Evolutionary conservation across 257 asterid genomes (phyloP), one percentile per base, ranked within the genome.

Genomic region (Voacanga thouarsii): DNA sequence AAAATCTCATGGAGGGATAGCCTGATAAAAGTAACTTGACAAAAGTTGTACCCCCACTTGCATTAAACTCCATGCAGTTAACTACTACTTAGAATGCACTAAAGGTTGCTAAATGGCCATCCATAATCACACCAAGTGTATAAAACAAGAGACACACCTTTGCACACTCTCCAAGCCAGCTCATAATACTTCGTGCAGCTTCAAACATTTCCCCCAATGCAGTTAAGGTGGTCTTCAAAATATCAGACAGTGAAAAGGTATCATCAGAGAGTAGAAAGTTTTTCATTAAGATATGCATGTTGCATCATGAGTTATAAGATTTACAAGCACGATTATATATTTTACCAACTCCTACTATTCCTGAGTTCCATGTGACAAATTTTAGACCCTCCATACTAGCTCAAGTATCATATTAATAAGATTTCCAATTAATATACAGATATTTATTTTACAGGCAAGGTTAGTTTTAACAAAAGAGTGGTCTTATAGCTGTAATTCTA

Each of bases 111-210:
- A 50, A 59, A 30, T 28, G 41, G 16, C 61, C 59, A 78, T 43
- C 7, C 15, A 50, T 37, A 2, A 2, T 37, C 18, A 39, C 30
- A 68, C 10, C 14, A 15, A 55, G 10, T 12, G 7, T 10, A 28
- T 6, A 71, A 23, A 57, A 37, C 23, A 16, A 53, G 39, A 50
- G 14, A 84, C 88, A 71, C 74, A 92, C 99, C 97, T 92, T 95
- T 21, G 99, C 99, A 84, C 98, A 95, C 28, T 95, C 98, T 80
- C 96, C 98, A 63, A 95, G 99, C 99, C 99, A 95, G 82, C 77
- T 81, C 99, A 95, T 95, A 83, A 92, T 95, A 86, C 93, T 79
- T 81, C 96, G 87, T 76, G 99, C 98, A 82, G 96, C 96, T 87
- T 91, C 94, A 86, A 94, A 94, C 97, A 94, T 94, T 84, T 90